These are phyloP conservation scores for Acanthamoeba royreba DNA, from an alignment of 208 protist genomes.

Conservation along the genomic window DNA sequence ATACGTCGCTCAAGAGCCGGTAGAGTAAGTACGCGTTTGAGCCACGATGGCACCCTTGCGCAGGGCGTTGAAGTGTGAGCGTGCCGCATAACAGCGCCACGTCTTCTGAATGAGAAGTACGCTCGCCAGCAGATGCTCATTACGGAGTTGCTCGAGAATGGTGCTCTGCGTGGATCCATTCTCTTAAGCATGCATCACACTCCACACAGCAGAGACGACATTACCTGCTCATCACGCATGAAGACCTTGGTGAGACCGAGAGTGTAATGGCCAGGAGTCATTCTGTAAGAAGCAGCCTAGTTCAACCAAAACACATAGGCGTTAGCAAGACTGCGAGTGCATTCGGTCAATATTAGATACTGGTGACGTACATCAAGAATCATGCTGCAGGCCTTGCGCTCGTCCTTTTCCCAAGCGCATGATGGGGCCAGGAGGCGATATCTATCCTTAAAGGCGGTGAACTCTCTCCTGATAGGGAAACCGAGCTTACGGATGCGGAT, in stretches of 20 bases:
- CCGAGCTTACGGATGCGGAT: conserved; percentile 64
- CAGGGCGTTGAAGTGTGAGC: background rate
- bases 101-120: conserved; percentile 22
- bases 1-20: too few relatives aligned
- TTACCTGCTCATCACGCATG: conserved; percentile 33
- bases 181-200: background rate
- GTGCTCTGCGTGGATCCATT: background rate
- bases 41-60: background rate
- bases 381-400: conserved; percentile 20
- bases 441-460: conserved; percentile 7
- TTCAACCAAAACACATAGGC: background rate
- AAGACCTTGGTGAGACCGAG: conserved; percentile 39
- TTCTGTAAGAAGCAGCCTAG: background rate
- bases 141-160: conserved; percentile 27
- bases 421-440: conserved; percentile 35
- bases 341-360: background rate
- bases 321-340: background rate
- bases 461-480: conserved; percentile 55
- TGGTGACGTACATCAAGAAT: background rate
- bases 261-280: conserved; percentile 30
- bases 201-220: background rate
- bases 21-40: background rate
- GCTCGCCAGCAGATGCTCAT: conserved; percentile 10
- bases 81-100: background rate
- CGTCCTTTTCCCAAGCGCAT: background rate